Conservation (phyloP, 768 basidiomycete genomes). For the Crassisporium funariophilum region DNA sequence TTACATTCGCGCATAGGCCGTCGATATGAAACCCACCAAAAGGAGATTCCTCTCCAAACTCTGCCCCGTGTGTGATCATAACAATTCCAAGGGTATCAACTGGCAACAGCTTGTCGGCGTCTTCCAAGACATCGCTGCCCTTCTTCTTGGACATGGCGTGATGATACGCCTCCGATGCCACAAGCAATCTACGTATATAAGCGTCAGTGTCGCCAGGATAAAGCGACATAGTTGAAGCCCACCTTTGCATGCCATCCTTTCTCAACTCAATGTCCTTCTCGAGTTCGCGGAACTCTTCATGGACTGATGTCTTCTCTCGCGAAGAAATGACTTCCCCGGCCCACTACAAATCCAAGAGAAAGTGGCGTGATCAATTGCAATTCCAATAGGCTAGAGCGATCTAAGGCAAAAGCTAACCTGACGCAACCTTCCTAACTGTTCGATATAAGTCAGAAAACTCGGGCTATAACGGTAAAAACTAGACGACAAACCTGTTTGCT, state of each 20-base stretch:
- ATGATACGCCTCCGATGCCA: slow-evolving; percentile 73
- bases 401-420: slow-evolving; percentile 52
- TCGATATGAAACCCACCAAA: slow-evolving; percentile 49
- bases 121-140: slow-evolving; percentile 59
- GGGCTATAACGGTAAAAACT: neutral
- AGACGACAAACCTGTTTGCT: slow-evolving; percentile 55
- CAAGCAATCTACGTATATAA: neutral
- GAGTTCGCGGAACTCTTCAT: slow-evolving; percentile 79
- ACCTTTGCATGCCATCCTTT: slow-evolving; percentile 69
- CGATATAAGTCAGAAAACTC: neutral
- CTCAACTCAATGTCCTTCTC: slow-evolving; percentile 85
- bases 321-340: slow-evolving; percentile 87
- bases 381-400: slow-evolving; percentile 15
- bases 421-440: slow-evolving; percentile 73
- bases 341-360: slow-evolving; percentile 53
- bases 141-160: slow-evolving; percentile 76
- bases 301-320: slow-evolving; percentile 76
- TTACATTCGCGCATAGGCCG: neutral
- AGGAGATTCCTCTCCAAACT: slow-evolving; percentile 74
- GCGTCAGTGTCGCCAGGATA: neutral
- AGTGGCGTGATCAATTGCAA: slow-evolving; percentile 37
- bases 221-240: neutral
- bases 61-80: slow-evolving; percentile 85
- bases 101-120: slow-evolving; percentile 71
- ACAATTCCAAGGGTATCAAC: slow-evolving; percentile 82